These are phyloP conservation scores for Groenewaldozyma salmanticensis DNA, from an alignment of 805 yeast genomes.

Conservation along the genomic window DNA sequence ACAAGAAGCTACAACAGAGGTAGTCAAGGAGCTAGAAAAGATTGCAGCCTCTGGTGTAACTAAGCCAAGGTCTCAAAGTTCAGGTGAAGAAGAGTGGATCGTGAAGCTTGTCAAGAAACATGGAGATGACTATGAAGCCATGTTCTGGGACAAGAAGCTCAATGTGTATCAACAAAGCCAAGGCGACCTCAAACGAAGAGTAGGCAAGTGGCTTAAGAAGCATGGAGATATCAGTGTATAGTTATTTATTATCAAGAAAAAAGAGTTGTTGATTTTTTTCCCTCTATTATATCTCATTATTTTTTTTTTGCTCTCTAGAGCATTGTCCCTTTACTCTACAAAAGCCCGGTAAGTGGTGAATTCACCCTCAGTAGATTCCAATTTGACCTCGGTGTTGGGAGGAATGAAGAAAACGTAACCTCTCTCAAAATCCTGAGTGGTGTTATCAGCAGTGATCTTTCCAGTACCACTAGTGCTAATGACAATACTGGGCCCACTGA, in stretches of 20 bases:
- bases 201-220: constrained; percentile 56
- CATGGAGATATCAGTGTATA: background rate
- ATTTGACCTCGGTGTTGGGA: constrained; percentile 58
- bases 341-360: constrained; percentile 87
- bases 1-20: constrained; percentile 34
- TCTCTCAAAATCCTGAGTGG: constrained; percentile 38
- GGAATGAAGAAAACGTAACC: constrained; percentile 84
- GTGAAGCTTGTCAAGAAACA: constrained; percentile 55
- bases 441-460: constrained; percentile 32
- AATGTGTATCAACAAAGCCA: constrained; percentile 75
- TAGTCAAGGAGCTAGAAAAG: constrained; percentile 61
- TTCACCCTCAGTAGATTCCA: constrained; percentile 27
- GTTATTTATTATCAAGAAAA: background rate
- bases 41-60: constrained; percentile 37
- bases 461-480: constrained; percentile 82
- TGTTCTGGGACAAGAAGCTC: constrained; percentile 86
- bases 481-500: constrained; percentile 82
- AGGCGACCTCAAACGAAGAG: constrained; percentile 71
- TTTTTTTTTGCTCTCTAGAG: too few relatives aligned
- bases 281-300: background rate
- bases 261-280: background rate
- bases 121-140: constrained; percentile 79
- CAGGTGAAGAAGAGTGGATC: constrained; percentile 70
- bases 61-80: constrained; percentile 49
- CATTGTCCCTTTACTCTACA: constrained; percentile 17